Conservation (phyloP, 2,329 filamentous ascomycete species). For the Calonectria pteridis region DNA sequence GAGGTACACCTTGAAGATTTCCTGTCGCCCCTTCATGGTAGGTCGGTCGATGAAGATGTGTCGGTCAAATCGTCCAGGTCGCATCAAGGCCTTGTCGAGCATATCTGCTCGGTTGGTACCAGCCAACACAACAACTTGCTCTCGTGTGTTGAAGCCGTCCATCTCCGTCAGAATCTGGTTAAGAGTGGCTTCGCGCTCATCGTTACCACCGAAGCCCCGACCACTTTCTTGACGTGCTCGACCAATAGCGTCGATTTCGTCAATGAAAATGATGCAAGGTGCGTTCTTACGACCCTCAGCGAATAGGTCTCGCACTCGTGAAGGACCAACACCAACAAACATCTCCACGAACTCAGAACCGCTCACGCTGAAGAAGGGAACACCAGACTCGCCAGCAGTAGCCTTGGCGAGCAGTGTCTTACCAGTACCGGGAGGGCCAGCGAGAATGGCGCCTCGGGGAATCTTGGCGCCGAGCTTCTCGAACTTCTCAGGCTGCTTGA, state of each 20-base stretch:
- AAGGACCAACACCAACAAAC: slow-evolving; percentile 99
- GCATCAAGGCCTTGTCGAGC: slow-evolving; percentile 94
- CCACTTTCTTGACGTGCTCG: slow-evolving; percentile 87
- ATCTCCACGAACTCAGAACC: slow-evolving; percentile 99
- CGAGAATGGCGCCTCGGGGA: slow-evolving; percentile 94
- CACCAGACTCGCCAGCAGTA: slow-evolving; percentile 94
- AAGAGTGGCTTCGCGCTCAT: slow-evolving; percentile 95
- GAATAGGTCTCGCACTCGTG: slow-evolving; percentile 94
- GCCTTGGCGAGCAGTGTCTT: slow-evolving; percentile 98
- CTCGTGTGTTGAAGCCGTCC: slow-evolving; percentile 98
- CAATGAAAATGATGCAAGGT: slow-evolving; percentile 99
- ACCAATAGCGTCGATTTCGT: slow-evolving; percentile 98
- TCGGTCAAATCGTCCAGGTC: slow-evolving; percentile 95
- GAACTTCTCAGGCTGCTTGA: slow-evolving; percentile 93
- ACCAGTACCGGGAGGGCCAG: slow-evolving; percentile 97
- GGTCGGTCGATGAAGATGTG: slow-evolving; percentile 96
- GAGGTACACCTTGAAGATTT: slow-evolving; percentile 95
- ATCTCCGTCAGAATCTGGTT: slow-evolving; percentile 99
- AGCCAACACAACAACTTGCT: slow-evolving; percentile 96
- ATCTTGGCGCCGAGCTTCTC: slow-evolving; percentile 97
- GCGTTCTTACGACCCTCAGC: slow-evolving; percentile 94
- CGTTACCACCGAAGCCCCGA: slow-evolving; percentile 83
- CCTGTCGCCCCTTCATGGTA: slow-evolving; percentile 95
- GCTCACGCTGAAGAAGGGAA: slow-evolving; percentile 98
- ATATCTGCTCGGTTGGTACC: slow-evolving; percentile 97